Base-by-base conservation (phyloP, 768 basidiomycete genomes). In the Panaeolus cyanescens region DNA sequence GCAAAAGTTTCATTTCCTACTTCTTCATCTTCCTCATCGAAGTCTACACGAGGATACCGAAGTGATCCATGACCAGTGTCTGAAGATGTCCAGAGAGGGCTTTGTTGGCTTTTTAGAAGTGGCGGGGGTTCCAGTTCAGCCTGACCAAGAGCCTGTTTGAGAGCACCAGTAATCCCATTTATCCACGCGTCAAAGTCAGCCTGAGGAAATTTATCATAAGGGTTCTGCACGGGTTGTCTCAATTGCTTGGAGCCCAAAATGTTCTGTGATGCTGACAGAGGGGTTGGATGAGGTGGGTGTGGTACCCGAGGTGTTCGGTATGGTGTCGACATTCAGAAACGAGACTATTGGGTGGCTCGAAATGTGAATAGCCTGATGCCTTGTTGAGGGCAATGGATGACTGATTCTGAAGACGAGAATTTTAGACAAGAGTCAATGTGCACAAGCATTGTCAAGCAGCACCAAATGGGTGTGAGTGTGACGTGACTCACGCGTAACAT, bases 111-210 rank as follows among this genome's bases (percentile, higher is more conserved):
- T 45, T 56, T 56, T 39, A 3, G 2, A 60, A 37, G 39, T 59
- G 22, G 53, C 13, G 13, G 8, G 28, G 40, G 60, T 22, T 63
- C 58, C 34, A 72, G 73, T 20, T 74, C 72, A n/a, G 77, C 82
- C 53, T 82, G 80, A 0, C 85, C 84, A 8, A 91, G 76, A 22
- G 89, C 90, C 54, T 74, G 78, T 60, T 80, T 80, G 30, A 91
- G 74, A 55, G 83, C 76, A 62, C 78, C 71, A 0, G 86, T 89
- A 42, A 91, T 81, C 67, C 80, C 86, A 65, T 78, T 81, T 65
- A 91, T 87, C 85, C 86, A 91, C 68, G 80, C 77, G 78, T 91
- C 88, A 66, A 90, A 91, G 64, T 90, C 84, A 1, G 78, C 74
- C 68, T 85, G 80, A 1, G 87, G 80, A 70, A 91, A 89, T 70